Evolutionary conservation across 495 filamentous ascomycete species (phyloP).

Genomic region (Aspergillus coremiiformis): DNA sequence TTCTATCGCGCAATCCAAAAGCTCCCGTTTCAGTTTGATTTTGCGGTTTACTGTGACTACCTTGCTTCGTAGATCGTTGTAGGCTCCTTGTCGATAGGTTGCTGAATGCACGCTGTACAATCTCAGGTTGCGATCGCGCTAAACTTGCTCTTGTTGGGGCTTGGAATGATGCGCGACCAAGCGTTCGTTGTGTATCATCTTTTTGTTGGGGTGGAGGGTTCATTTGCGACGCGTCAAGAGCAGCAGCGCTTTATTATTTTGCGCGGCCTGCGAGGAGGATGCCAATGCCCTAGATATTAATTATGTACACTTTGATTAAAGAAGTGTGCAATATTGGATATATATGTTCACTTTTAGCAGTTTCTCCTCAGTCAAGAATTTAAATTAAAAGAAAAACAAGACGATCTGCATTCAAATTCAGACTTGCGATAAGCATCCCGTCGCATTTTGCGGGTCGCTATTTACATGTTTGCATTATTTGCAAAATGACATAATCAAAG

Average conservation of each 20-base stretch:
- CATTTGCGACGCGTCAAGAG: slow-evolving; percentile 25
- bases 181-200: slow-evolving; percentile 17
- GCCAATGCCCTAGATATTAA: slow-evolving; percentile 17
- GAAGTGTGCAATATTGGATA: not conserved
- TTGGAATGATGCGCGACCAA: slow-evolving; percentile 49
- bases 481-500: slow-evolving; percentile 31
- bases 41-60: slow-evolving; percentile 13
- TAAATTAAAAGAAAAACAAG: not conserved
- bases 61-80: slow-evolving; percentile 12
- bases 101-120: slow-evolving; percentile 43
- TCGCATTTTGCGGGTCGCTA: not conserved
- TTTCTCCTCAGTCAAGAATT: not conserved
- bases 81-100: slow-evolving; percentile 23
- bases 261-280: slow-evolving; percentile 52
- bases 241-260: slow-evolving; percentile 46
- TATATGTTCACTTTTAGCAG: not conserved
- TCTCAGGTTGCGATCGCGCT: slow-evolving; percentile 54
- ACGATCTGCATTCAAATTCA: not conserved
- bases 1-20: slow-evolving; percentile 31
- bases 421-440: not conserved
- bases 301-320: not conserved
- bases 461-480: slow-evolving; percentile 37
- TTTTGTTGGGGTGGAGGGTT: slow-evolving; percentile 22
- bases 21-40: slow-evolving; percentile 18
- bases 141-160: slow-evolving; percentile 60